Evolutionary conservation across 805 yeast genomes (phyloP).

Genomic region (Myxozyma mucilagina): DNA sequence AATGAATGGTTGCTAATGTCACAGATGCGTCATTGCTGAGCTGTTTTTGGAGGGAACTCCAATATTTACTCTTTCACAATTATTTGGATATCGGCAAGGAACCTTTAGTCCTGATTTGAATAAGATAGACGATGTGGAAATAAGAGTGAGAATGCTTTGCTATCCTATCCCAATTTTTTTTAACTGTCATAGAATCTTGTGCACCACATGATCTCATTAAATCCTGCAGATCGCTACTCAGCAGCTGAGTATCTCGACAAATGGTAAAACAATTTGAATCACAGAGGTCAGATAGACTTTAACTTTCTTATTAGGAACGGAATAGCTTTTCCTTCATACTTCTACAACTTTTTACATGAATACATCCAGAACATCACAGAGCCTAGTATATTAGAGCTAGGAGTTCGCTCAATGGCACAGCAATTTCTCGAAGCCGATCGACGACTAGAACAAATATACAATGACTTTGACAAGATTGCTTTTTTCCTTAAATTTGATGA

Average conservation of each 20-base stretch:
- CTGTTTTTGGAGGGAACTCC: conserved; percentile 84
- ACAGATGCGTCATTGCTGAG: conserved; percentile 80
- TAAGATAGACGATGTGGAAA: conserved; percentile 51
- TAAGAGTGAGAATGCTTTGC: conserved; percentile 43
- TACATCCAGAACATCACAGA: conserved; percentile 53
- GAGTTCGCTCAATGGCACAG: conserved; percentile 28
- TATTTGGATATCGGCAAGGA: conserved; percentile 74
- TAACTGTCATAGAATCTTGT: conserved; percentile 45
- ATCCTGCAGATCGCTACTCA: conserved; percentile 60
- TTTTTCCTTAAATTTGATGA: conserved; percentile 44
- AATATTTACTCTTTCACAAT: conserved; percentile 79
- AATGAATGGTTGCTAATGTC: conserved; percentile 43
- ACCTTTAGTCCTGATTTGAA: conserved; percentile 66
- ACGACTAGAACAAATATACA: conserved; percentile 61
- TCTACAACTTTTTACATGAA: conserved; percentile 58
- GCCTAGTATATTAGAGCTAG: conserved; percentile 24
- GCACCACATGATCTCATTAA: conserved; percentile 58
- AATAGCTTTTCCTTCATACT: conserved; percentile 31
- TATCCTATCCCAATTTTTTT: not conserved
- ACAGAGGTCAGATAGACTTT: not conserved
- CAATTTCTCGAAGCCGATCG: conserved; percentile 50
- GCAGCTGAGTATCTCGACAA: conserved; percentile 56
- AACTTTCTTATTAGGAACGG: conserved; percentile 6
- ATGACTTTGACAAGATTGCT: conserved; percentile 56
- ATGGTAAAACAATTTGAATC: conserved; percentile 58